These are phyloP conservation scores for Colletotrichum incanum DNA, from an alignment of 2,329 filamentous ascomycete species.

Conservation along the genomic window DNA sequence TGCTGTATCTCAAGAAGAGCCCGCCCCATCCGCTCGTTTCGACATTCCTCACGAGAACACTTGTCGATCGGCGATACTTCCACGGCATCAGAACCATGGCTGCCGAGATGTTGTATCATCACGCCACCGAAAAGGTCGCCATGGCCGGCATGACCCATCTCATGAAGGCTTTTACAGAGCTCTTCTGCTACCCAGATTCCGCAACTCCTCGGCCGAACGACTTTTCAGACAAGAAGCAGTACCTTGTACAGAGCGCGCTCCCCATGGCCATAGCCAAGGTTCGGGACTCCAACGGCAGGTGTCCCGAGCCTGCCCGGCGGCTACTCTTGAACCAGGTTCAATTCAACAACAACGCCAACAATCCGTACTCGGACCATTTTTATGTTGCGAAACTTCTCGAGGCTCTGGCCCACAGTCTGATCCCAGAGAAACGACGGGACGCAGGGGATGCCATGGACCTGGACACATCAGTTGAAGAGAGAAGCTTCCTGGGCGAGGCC, in stretches of 20 bases:
- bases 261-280: conserved; percentile 85
- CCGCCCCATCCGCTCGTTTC: conserved; percentile 86
- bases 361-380: conserved; percentile 89
- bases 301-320: conserved; percentile 82
- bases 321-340: conserved; percentile 92
- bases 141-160: conserved; percentile 89
- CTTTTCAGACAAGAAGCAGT: conserved; percentile 88
- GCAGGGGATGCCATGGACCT: conserved; percentile 57
- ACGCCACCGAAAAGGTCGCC: conserved; percentile 78
- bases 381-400: conserved; percentile 88
- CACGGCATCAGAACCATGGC: conserved; percentile 93
- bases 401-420: conserved; percentile 71
- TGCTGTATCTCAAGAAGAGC: conserved; percentile 79
- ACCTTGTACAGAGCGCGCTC: conserved; percentile 88
- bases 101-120: conserved; percentile 82
- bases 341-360: conserved; percentile 95
- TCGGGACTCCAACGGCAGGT: conserved; percentile 81
- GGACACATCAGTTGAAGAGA: conserved; percentile 56
- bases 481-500: conserved; percentile 66
- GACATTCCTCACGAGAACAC: conserved; percentile 88
- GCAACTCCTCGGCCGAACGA: conserved; percentile 90
- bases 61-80: conserved; percentile 94
- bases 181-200: conserved; percentile 87
- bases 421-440: conserved; percentile 61
- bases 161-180: conserved; percentile 86